phyloP scores from a whole-genome alignment of 306 rosid species.

The Rosa lucieae region DNA sequence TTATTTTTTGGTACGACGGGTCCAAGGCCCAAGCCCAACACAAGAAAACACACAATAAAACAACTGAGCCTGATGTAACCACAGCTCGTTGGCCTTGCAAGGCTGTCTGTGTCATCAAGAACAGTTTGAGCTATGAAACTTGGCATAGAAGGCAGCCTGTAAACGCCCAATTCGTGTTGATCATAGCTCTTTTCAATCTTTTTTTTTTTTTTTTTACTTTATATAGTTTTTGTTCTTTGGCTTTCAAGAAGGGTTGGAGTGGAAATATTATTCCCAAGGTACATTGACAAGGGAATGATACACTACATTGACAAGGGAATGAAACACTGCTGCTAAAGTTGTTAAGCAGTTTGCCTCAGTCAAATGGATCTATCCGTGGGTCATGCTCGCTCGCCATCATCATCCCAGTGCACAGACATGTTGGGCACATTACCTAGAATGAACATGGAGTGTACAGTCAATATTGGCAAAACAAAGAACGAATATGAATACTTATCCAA shows the following conservation, averaged over 20 bases:
- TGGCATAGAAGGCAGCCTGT: not conserved
- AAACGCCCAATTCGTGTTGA: not conserved
- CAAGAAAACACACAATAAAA: too few relatives aligned
- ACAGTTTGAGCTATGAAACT: not conserved
- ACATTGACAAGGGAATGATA: not conserved
- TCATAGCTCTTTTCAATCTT: not conserved
- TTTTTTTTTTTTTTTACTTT: not conserved
- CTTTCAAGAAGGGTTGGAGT: not conserved
- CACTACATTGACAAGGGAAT: not conserved
- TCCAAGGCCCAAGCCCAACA: too few relatives aligned
- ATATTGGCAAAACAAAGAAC: not conserved
- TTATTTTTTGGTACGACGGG: too few relatives aligned
- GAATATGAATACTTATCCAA: not conserved
- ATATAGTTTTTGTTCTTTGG: not conserved
- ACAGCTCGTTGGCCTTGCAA: not conserved
- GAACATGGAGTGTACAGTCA: conserved; percentile 3
- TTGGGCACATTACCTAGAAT: conserved; percentile 87
- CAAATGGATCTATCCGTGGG: conserved; percentile 87
- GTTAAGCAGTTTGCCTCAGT: conserved; percentile 26
- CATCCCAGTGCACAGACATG: conserved; percentile 96
- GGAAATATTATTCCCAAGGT: not conserved
- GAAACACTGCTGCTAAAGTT: not conserved
- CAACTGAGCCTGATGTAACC: not conserved
- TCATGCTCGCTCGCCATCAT: conserved; percentile 97
- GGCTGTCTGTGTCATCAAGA: not conserved